Base-by-base conservation (phyloP, 495 filamentous ascomycete genomes). In the Xylaria telfairii region DNA sequence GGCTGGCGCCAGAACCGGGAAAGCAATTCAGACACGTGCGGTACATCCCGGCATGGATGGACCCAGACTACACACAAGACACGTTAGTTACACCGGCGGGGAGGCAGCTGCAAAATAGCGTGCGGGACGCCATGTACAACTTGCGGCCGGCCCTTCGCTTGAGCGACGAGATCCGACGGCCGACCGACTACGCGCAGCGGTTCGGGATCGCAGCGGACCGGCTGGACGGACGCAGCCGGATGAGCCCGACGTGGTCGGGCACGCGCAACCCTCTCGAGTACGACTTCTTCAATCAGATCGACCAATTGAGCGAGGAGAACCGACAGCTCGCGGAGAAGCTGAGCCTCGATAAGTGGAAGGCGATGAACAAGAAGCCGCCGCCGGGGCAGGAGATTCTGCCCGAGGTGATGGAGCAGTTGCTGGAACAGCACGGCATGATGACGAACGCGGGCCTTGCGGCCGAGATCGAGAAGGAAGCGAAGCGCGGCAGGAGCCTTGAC, bases 181-280 rank as follows among this genome's bases (percentile, higher is more conserved):
- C 81, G 15, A 82, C 81, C 1, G 53, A 68, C 1, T 83, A 78
- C 59, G 80, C 81, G 10, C 61, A 41, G 26, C 76, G 80, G 0
- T 82, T 72, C 30, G 81, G 81, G 3, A 80, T 83, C 13, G 71
- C 78, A 24, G 73, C 74, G 0, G 75, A 76, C 24, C 73, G 72
- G 24, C 32, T 46, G 5, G 66, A 72, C 5, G 80, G 78, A 21
- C 78, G 81, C 9, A 82, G 80, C 15, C 75, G 77, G 53, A 68
- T 78, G 41, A 82, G 80, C 10, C 81, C 81, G 3, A 72, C 72
- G 21, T 41, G 64, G 12, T 74, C 80, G 10, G 12, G 44, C 1
- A 79, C 74, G 28, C 76, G 79, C 3, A 53, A 75, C 34, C 69
- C 71, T 19, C 68, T 74, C 7, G 68, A 61, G 30, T 3, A 0